Evolutionary conservation across 106 monocot species (phyloP).

Genomic region (Dendrobium huoshanense): DNA sequence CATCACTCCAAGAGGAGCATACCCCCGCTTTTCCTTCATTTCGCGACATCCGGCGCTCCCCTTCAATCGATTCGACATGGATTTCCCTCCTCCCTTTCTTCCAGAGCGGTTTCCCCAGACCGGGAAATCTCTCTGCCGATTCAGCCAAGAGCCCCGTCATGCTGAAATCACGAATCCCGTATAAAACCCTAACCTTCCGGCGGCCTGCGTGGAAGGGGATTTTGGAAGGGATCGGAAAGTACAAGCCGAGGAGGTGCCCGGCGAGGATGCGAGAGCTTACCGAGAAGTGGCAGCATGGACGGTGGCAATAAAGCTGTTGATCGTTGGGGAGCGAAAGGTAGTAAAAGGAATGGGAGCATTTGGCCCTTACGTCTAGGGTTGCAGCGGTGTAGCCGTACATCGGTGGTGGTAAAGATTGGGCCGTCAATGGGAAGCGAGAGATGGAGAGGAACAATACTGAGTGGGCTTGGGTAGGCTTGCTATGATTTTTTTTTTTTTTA

Average conservation of each 20-base stretch:
- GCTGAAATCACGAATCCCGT: not conserved
- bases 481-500: too few relatives aligned
- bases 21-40: not conserved
- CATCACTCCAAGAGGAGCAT: not conserved
- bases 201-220: not conserved
- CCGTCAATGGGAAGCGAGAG: too few relatives aligned
- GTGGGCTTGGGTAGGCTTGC: too few relatives aligned
- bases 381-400: slow-evolving; percentile 14
- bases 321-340: not conserved
- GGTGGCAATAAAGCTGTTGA: not conserved
- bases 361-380: slow-evolving; percentile 20
- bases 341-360: slow-evolving; percentile 9
- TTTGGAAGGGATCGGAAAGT: slow-evolving; percentile 6
- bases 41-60: not conserved
- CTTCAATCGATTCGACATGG: not conserved
- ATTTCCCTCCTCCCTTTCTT: slow-evolving; percentile 4
- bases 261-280: slow-evolving; percentile 14
- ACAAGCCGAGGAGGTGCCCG: slow-evolving; percentile 4
- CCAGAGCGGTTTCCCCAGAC: not conserved
- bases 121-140: not conserved
- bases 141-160: not conserved
- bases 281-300: slow-evolving; percentile 4
- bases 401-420: not conserved
- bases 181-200: not conserved
- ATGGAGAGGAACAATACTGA: too few relatives aligned